Evolutionary conservation across 2,329 filamentous ascomycete species (phyloP).

Genomic region (Teratosphaeria epicoccoides): DNA sequence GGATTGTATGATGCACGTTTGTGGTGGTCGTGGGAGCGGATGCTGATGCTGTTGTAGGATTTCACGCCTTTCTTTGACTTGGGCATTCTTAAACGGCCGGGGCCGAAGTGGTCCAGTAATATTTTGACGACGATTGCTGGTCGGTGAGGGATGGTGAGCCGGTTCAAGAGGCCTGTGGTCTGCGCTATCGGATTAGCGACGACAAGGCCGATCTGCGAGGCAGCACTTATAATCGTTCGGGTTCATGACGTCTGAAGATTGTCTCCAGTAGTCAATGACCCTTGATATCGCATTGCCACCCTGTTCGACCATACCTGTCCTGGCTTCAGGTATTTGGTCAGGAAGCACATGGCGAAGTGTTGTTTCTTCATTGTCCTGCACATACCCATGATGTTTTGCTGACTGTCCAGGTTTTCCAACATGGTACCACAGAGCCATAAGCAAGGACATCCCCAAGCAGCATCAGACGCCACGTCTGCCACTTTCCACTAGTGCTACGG

Average conservation of each 20-base stretch:
- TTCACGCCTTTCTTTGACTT: slow-evolving; percentile 7
- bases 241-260: too few species aligned
- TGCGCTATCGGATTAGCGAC: too few species aligned
- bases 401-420: not conserved
- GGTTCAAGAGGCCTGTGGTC: not conserved
- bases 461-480: too few species aligned
- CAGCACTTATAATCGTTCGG: too few species aligned
- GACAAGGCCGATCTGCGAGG: too few species aligned
- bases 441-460: too few species aligned
- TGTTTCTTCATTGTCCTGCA: not conserved
- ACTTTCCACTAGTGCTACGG: too few species aligned
- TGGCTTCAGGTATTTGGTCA: too few species aligned
- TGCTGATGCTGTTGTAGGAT: slow-evolving; percentile 2
- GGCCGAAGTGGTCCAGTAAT: slow-evolving; percentile 1
- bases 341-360: not conserved
- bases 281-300: not conserved
- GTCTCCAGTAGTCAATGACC: too few species aligned
- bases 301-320: too few species aligned
- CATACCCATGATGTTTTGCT: not conserved
- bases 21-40: not conserved
- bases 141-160: not conserved
- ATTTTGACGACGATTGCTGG: slow-evolving; percentile 8
- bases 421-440: too few species aligned
- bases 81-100: slow-evolving; percentile 4
- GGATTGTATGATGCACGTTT: slow-evolving; percentile 2